Evolutionary conservation across 2,329 filamentous ascomycete species (phyloP).

Genomic region (Diaporthe sp.): DNA sequence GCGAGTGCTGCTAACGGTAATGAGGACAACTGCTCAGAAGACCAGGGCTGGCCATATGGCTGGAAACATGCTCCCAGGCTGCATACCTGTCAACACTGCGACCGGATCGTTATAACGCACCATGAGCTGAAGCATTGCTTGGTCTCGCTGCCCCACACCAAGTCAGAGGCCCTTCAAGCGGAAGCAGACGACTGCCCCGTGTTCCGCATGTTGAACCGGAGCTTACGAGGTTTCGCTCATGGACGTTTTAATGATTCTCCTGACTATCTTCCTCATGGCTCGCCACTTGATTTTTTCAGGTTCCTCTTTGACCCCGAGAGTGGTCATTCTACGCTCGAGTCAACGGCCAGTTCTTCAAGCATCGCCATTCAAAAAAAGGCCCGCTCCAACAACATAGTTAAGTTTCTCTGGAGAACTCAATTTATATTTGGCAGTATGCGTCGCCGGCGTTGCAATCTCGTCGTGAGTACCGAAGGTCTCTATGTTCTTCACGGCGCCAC

Average conservation of each 20-base stretch:
- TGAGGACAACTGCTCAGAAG: background rate
- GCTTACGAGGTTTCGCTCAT: no score
- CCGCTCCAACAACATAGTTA: background rate
- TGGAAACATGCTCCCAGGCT: background rate
- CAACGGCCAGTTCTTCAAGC: background rate
- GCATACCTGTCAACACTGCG: background rate
- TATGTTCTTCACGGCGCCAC: background rate
- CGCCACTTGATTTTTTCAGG: no score
- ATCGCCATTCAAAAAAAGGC: background rate
- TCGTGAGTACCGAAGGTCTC: background rate
- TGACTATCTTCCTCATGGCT: no score
- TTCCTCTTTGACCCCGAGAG: background rate
- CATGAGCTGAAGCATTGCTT: background rate
- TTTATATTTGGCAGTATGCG: background rate
- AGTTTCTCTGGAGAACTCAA: background rate
- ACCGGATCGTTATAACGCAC: background rate
- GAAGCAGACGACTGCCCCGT: background rate
- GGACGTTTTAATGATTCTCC: no score
- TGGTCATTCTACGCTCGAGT: accelerated
- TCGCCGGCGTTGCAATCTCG: background rate
- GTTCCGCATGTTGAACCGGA: background rate
- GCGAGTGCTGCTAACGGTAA: background rate
- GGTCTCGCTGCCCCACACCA: background rate
- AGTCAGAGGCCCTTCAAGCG: background rate
- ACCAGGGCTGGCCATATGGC: background rate